Evolutionary conservation across 345 rosid genomes (phyloP).

Genomic region (Triadica sebifera): DNA sequence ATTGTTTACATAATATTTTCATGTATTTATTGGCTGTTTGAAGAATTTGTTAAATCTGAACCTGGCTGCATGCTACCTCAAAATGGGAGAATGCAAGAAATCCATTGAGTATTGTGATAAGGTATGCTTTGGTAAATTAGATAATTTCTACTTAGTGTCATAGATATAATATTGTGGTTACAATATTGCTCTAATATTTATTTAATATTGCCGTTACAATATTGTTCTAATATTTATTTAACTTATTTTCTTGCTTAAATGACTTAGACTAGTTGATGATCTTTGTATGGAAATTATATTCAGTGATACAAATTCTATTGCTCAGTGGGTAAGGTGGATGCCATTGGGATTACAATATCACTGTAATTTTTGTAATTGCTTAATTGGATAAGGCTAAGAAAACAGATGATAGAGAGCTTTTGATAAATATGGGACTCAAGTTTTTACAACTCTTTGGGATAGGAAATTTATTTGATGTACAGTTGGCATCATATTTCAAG

Average conservation of each 20-base stretch:
- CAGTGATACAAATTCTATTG: not conserved
- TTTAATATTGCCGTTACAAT: not conserved
- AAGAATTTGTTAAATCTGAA: constrained; percentile 80
- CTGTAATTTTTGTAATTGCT: not conserved
- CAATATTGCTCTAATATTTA: not conserved
- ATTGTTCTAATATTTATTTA: not conserved
- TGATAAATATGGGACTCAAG: not conserved
- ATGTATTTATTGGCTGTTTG: constrained; percentile 19
- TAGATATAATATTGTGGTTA: no score
- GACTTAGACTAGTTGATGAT: not conserved
- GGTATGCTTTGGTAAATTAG: constrained; percentile 39
- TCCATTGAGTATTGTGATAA: constrained; percentile 83
- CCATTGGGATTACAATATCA: not conserved
- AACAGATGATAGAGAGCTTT: not conserved
- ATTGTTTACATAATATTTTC: not conserved
- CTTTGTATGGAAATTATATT: not conserved
- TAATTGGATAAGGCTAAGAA: not conserved
- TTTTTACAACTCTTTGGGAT: not conserved
- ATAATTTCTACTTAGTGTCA: not conserved
- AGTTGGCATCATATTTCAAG: not conserved
- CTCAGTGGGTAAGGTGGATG: not conserved
- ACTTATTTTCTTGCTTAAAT: not conserved
- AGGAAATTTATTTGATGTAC: not conserved
- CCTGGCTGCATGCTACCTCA: constrained; percentile 87
- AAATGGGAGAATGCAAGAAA: constrained; percentile 84